Conservation (phyloP, 1,139 yeast genomes). For the Candida tropicalis region DNA sequence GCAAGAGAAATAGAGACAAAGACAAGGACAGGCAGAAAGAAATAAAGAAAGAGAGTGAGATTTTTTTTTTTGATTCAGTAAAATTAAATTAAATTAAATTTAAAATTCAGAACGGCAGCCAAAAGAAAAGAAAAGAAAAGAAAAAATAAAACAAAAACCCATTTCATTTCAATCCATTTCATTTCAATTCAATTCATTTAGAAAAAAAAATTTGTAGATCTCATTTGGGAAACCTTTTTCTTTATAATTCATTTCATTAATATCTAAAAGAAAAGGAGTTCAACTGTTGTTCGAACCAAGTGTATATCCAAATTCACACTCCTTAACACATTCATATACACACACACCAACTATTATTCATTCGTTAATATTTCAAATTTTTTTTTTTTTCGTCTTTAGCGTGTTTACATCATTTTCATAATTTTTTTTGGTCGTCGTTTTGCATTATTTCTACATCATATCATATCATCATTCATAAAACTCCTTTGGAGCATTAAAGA, state of each 20-base stretch:
- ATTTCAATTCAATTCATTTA: no score
- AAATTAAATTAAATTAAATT: no score
- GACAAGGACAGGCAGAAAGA: not conserved
- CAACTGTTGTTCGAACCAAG: not conserved
- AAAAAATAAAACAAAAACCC: no score
- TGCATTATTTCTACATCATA: conserved; percentile 1
- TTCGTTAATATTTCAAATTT: conserved; percentile 3
- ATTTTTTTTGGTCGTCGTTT: not conserved
- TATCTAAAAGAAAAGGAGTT: not conserved
- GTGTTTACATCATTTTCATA: no score
- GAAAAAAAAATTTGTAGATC: no score
- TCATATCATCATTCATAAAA: not conserved
- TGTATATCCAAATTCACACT: not conserved
- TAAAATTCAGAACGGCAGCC: no score
- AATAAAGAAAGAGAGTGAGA: not conserved
- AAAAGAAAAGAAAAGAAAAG: no score
- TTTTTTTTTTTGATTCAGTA: not conserved
- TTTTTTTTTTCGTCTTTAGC: no score
- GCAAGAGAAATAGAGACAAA: no score
- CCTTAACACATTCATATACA: no score
- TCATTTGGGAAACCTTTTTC: not conserved
- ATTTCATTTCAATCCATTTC: no score
- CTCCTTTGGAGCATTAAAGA: not conserved
- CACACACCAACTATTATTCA: conserved; percentile 12
- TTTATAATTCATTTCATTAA: not conserved